Evolutionary conservation across 1,284 basidiomycete genomes (phyloP), one percentile per base, ranked within the genome.

Genomic region (Entoloma clypeatum): DNA sequence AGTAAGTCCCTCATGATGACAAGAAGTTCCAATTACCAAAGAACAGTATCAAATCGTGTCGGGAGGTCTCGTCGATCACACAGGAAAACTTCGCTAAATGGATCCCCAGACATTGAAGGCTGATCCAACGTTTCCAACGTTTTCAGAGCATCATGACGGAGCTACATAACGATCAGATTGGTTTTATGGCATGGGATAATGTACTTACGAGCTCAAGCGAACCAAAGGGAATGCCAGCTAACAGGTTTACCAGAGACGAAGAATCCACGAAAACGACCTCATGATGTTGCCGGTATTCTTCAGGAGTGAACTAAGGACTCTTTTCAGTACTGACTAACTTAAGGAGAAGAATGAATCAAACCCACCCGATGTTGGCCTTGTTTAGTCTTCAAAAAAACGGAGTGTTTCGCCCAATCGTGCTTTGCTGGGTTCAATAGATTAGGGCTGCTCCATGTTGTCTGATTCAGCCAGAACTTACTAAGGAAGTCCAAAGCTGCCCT

Each of bases 401-500:
- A 74, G 0, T 75, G 73, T 11, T 67, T 65, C n/a, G 59, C 61
- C 44, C 88, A 89, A 48, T 90, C 77, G 50, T 85, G 82, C 51
- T 79, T 79, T 2, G 82, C 88, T 90, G 45, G n/a, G n/a, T n/a
- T n/a, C n/a, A n/a, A 8, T 18, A 29, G 13, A 29, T 3, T 23
- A 32, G 17, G 36, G 45, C 37, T 33, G 25, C 19, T 40, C 25
- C 24, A 35, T 25, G 41, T 7, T 9, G 39, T 4, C 13, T 21
- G 30, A 31, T 7, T 22, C 19, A 36, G 31, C 28, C 9, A 5
- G 19, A 18, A 61, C 78, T 48, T 52, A 88, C 86, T 73, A 19
- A 93, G 60, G 57, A 90, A 84, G 55, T 91, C 86, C 46, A 94
- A 59, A 3, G 79, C 79, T 34, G 85, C 88, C 46, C 85, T 79